These are phyloP conservation scores for Penicillium oxalicum DNA, from an alignment of 2,329 filamentous ascomycete species.

Conservation along the genomic window DNA sequence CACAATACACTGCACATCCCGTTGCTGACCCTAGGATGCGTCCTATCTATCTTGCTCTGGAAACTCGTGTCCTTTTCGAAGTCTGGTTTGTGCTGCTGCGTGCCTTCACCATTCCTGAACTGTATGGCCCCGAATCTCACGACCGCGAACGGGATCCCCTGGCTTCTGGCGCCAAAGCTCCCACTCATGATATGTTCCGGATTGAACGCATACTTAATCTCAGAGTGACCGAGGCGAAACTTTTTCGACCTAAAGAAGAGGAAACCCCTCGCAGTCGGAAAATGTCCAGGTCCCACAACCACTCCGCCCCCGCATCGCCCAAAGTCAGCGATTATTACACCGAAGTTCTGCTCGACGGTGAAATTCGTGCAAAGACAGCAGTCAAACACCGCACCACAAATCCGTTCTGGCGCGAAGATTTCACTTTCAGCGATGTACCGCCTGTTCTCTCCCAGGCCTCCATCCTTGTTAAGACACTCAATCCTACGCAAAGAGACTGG, in stretches of 20 bases:
- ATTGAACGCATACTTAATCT: slow-evolving; percentile 58
- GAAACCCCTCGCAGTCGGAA: slow-evolving; percentile 30
- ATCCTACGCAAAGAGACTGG: slow-evolving; percentile 46
- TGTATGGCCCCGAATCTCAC: slow-evolving; percentile 62
- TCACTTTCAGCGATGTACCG: slow-evolving; percentile 43
- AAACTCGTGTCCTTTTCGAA: slow-evolving; percentile 85
- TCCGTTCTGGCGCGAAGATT: slow-evolving; percentile 48
- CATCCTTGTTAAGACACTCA: slow-evolving; percentile 43
- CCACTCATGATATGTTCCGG: slow-evolving; percentile 56
- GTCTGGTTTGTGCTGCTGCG: slow-evolving; percentile 93
- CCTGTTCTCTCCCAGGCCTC: slow-evolving; percentile 44
- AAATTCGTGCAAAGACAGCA: slow-evolving; percentile 45
- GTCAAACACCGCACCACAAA: slow-evolving; percentile 42
- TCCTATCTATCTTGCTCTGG: slow-evolving; percentile 84
- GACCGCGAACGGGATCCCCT: slow-evolving; percentile 44
- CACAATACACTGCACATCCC: slow-evolving; percentile 74
- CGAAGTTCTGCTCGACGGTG: slow-evolving; percentile 45
- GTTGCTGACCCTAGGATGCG: slow-evolving; percentile 69
- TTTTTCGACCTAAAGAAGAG: slow-evolving; percentile 37
- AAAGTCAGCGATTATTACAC: slow-evolving; percentile 42
- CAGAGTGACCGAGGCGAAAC: slow-evolving; percentile 57
- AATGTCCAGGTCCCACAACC: slow-evolving; percentile 27
- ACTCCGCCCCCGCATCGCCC: slow-evolving; percentile 19
- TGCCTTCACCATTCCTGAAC: slow-evolving; percentile 84
- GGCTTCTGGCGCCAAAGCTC: slow-evolving; percentile 22